These are phyloP conservation scores for Dactylonectria macrodidyma DNA, from an alignment of 2,329 filamentous ascomycete species.

Conservation along the genomic window DNA sequence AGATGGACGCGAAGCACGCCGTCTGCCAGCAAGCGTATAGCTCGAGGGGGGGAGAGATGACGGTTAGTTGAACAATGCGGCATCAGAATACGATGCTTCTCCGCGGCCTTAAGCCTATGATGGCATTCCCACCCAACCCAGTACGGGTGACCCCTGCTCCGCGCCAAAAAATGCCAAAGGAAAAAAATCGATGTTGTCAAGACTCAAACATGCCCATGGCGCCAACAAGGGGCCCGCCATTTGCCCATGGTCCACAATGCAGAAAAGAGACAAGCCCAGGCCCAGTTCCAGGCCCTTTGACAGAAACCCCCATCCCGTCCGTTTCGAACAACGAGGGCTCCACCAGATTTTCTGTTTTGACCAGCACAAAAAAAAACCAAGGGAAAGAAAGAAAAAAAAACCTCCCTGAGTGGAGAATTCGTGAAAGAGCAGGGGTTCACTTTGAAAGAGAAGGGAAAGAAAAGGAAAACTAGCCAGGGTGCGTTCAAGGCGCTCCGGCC, in stretches of 20 bases:
- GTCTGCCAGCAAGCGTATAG: background rate
- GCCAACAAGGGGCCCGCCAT: background rate
- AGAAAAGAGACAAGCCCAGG: background rate
- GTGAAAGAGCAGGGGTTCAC: slow-evolving; percentile 28
- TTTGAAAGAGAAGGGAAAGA: slow-evolving; percentile 22
- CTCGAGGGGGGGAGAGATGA: no score
- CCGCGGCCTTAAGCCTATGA: no score
- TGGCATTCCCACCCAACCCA: slow-evolving; percentile 2
- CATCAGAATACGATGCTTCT: no score
- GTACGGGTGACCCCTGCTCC: slow-evolving; percentile 7
- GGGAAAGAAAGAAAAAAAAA: slow-evolving; percentile 24
- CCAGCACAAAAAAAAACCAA: slow-evolving; percentile 13
- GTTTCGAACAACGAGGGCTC: background rate
- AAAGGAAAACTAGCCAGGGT: slow-evolving; percentile 31
- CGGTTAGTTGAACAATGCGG: no score
- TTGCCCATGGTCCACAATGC: slow-evolving; percentile 15
- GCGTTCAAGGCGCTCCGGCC: background rate
- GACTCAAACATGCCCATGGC: background rate
- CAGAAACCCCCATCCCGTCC: background rate
- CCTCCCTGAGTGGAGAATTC: background rate
- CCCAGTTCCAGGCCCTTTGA: background rate
- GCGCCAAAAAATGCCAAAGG: slow-evolving; percentile 4
- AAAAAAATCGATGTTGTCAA: slow-evolving; percentile 2
- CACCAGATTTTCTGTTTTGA: background rate
- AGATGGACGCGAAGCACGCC: slow-evolving; percentile 15